Evolutionary conservation across 495 filamentous ascomycete species (phyloP).

Genomic region (Delitschia confertaspora): DNA sequence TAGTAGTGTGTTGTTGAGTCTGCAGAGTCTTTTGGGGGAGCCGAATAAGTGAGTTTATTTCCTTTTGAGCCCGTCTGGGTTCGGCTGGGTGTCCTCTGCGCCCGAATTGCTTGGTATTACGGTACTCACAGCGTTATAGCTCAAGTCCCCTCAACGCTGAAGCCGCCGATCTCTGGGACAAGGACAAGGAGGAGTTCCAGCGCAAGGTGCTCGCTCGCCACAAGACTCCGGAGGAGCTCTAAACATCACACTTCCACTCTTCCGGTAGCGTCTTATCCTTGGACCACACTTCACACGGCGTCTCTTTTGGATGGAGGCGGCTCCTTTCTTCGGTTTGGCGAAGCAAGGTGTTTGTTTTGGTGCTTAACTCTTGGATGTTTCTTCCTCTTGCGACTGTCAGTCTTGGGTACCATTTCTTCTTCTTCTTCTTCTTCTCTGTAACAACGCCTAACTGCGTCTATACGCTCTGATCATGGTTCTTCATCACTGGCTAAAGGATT

Average conservation of each 20-base stretch:
- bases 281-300: too few relatives aligned
- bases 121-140: slow-evolving; percentile 41
- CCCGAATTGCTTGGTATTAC: not conserved
- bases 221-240: slow-evolving; percentile 47
- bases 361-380: too few relatives aligned
- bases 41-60: slow-evolving; percentile 76
- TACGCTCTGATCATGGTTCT: too few relatives aligned
- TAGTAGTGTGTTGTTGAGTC: slow-evolving; percentile 79
- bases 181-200: slow-evolving; percentile 79
- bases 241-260: slow-evolving; percentile 5
- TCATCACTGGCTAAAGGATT: too few relatives aligned
- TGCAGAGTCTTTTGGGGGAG: slow-evolving; percentile 93
- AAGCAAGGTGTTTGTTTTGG: too few relatives aligned
- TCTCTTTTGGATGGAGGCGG: too few relatives aligned
- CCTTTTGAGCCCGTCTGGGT: not conserved
- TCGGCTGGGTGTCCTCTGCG: not conserved
- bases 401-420: too few relatives aligned
- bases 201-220: slow-evolving; percentile 57
- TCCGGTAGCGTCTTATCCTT: too few relatives aligned
- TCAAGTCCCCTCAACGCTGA: slow-evolving; percentile 92
- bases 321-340: too few relatives aligned
- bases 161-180: slow-evolving; percentile 93
- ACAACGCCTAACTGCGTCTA: too few relatives aligned
- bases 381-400: too few relatives aligned
- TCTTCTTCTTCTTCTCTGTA: too few relatives aligned